Conservation (phyloP, 106 monocot genomes). For the Phalaenopsis aphrodite region DNA sequence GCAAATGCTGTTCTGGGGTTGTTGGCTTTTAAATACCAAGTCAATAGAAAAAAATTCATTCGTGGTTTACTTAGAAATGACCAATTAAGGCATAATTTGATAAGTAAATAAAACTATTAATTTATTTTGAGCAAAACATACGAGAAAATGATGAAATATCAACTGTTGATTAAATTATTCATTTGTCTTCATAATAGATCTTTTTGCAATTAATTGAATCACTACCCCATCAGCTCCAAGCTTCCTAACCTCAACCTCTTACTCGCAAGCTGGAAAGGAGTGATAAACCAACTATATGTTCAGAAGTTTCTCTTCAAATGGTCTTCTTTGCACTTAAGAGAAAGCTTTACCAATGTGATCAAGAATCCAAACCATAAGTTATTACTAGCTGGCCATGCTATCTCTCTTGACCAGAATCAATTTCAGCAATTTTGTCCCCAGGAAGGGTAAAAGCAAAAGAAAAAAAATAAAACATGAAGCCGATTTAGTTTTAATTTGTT, state of each 20-base stretch:
- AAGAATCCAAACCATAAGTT: too few relatives aligned
- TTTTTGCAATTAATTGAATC: not conserved
- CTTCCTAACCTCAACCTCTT: not conserved
- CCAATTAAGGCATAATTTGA: not conserved
- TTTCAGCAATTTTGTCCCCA: too few relatives aligned
- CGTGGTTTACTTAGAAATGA: not conserved
- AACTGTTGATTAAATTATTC: not conserved
- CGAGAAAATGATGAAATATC: not conserved
- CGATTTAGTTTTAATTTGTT: not conserved
- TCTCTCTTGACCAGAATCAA: too few relatives aligned
- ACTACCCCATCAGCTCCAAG: not conserved
- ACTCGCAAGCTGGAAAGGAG: not conserved
- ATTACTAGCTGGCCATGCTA: too few relatives aligned
- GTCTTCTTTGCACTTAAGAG: too few relatives aligned
- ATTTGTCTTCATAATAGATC: not conserved
- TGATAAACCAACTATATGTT: not conserved
- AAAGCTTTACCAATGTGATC: too few relatives aligned
- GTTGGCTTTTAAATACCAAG: not conserved
- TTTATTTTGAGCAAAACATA: not conserved
- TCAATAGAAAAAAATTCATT: not conserved
- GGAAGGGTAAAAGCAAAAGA: too few relatives aligned
- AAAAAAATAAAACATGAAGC: not conserved
- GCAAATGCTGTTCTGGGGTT: too few relatives aligned
- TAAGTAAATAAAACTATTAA: constrained; percentile 1
- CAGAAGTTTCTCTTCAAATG: too few relatives aligned